A percentile compares a stretch with the other conserved stretches of the same genome.
phyloP scores from a whole-genome alignment of 352 stramenopile species.

The Phytophthora aleatoria region DNA sequence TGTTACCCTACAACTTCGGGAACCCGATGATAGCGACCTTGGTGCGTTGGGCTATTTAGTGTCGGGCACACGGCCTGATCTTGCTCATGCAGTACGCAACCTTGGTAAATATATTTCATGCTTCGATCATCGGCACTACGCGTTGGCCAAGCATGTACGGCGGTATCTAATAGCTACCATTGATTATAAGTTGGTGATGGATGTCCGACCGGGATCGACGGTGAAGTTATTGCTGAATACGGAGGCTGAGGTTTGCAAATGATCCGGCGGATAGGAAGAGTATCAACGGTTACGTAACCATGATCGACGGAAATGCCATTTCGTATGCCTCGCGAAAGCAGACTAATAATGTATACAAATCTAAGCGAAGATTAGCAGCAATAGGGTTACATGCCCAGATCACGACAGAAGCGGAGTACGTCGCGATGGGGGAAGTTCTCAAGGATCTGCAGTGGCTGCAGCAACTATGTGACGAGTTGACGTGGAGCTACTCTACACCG shows the following conservation, averaged over 20 bases:
- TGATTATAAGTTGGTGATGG: constrained; percentile 8
- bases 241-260: background rate
- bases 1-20: constrained; percentile 1
- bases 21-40: constrained; percentile 4
- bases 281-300: background rate
- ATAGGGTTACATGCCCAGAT: too few species aligned
- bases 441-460: too few species aligned
- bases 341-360: too few species aligned
- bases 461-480: too few species aligned
- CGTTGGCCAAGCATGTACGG: constrained; percentile 1
- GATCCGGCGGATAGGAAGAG: background rate
- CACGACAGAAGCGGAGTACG: too few species aligned
- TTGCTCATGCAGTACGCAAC: constrained; percentile 27
- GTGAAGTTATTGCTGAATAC: constrained; percentile 14
- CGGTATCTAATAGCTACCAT: constrained; percentile 16
- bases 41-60: constrained; percentile 13
- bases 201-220: background rate
- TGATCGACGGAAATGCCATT: background rate
- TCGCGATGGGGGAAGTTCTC: too few species aligned
- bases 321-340: too few species aligned
- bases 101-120: background rate
- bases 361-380: too few species aligned
- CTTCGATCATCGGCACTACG: constrained; percentile 21
- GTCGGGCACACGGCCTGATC: background rate
- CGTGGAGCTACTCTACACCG: too few species aligned